Base-by-base conservation (phyloP, 2,329 filamentous ascomycete species). In the Aureobasidium namibiae region DNA sequence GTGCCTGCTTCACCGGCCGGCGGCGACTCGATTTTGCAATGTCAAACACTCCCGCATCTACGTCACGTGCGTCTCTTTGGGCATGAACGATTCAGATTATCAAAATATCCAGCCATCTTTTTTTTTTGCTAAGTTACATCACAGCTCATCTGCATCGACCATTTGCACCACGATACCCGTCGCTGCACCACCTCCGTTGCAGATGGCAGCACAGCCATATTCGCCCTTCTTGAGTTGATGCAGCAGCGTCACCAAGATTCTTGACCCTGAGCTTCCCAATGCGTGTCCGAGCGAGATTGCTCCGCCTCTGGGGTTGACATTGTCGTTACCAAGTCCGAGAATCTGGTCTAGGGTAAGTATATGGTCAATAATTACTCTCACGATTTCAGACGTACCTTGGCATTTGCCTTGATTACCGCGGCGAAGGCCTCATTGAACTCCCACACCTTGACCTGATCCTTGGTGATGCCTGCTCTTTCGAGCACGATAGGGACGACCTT, bases 361-460 rank as follows among this genome's bases (percentile, higher is more conserved):
- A 18, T 31, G 2, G 1, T 34, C 26, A 33, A 10, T 33, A 14
- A 49, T 24, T 26, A 26, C 8, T 24, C 7, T 5, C 33, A 7
- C 18, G 16, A 34, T 7, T 13, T n/a, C n/a, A 49, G 62, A 34
- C 39, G 67, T 68, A 87, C 86, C 83, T 95, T 92, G 68, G 90
- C 87, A 70, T 97, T 96, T 42, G 92, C 92, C 71, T 94, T 91
- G 73, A 96, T 94, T 31, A 96, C 92, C 4, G 89, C 90, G 29
- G 94, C 92, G 71, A 99, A 99, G 0, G 94, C 94, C 76, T 99
- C 94, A 73, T 99, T 99, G 75, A 99, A 96, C 73, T 97, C 94
- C 92, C 94, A 97, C 23, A 96, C 78, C 5, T 92, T 86, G 46
- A 99, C 90, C 73, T 97, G 89, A 48, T 95, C 88, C 75, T 92